Evolutionary conservation across 2,329 filamentous ascomycete genomes (phyloP).

Genomic region (Cordyceps militaris): DNA sequence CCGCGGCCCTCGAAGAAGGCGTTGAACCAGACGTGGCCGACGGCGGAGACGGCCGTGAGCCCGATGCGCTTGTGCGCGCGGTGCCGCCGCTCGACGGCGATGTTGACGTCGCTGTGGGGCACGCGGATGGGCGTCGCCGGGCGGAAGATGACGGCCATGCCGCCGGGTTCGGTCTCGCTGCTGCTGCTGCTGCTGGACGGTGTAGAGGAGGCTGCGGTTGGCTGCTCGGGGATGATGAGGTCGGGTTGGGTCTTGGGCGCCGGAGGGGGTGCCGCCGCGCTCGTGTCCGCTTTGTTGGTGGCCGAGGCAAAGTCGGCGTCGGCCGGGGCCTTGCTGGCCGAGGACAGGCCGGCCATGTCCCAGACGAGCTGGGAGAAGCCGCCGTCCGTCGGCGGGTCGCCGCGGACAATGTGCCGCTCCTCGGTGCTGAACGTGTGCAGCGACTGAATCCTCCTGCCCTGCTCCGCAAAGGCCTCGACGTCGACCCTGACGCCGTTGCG

Average conservation of each 20-base stretch:
- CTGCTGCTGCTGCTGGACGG: background rate
- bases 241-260: no score
- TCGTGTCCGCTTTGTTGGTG: conserved; percentile 20
- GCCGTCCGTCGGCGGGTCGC: conserved; percentile 41
- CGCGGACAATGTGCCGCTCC: conserved; percentile 65
- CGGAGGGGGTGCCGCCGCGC: background rate
- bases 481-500: conserved; percentile 81
- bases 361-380: conserved; percentile 46
- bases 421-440: conserved; percentile 72
- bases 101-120: conserved; percentile 79
- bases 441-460: conserved; percentile 76
- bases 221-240: background rate
- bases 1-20: conserved; percentile 81
- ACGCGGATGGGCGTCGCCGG: conserved; percentile 62
- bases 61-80: conserved; percentile 69
- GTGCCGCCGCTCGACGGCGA: conserved; percentile 81
- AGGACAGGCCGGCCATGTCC: conserved; percentile 41
- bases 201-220: background rate
- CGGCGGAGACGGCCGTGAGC: conserved; percentile 82
- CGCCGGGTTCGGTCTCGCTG: conserved; percentile 45
- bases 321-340: conserved; percentile 29
- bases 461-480: conserved; percentile 79
- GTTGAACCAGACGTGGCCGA: conserved; percentile 98
- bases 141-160: conserved; percentile 71
- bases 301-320: conserved; percentile 27